Evolutionary conservation across 2,329 filamentous ascomycete genomes (phyloP), one percentile per base, ranked within the genome.

Genomic region (Microdochium bolleyi): DNA sequence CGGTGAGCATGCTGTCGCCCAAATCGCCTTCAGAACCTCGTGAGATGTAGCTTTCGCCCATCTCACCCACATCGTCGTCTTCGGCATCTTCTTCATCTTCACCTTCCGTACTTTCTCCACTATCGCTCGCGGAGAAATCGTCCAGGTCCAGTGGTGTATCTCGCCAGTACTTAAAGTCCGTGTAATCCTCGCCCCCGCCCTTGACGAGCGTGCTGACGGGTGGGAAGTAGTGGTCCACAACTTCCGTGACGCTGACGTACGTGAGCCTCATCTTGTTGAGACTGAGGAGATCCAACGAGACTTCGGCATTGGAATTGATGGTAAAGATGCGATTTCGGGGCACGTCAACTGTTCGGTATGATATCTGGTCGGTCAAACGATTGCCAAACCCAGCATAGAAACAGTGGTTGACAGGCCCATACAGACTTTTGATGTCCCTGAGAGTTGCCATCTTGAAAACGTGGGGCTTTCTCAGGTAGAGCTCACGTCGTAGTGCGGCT

Each of bases 361-460:
- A 95, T 54, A 99, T 83, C 52, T 95, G 94, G 67, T 99, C 95
- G 1, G 95, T 99, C 53, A 99, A 79, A 53, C 94, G 85, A 68
- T 99, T 99, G 54, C 95, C 94, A 64, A 97, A 99, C 0, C 94
- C 94, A 11, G 95, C 95, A 63, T 96, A 97, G 65, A 99, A 99
- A 0, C 94, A 92, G 19, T 85, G 90, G 44, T 82, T 77, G 24
- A 87, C 83, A 0, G 82, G 77, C 2, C 84, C 85, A 64, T 96
- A 99, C 0, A 99, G 78, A 54, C 86, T 89, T 65, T 92, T 85
- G 60, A 99, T 97, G 67, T 99, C 94, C 41, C 94, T 85, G 21
- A 99, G 74, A 57, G 94, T 99, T 2, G 94, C 91, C 95, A 99
- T 99, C 72, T 99, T 99, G 82, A 99, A 99, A 8, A 99, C 90